phyloP scores from a whole-genome alignment of 1,139 yeast genomes.

The Lodderomyces theae region DNA sequence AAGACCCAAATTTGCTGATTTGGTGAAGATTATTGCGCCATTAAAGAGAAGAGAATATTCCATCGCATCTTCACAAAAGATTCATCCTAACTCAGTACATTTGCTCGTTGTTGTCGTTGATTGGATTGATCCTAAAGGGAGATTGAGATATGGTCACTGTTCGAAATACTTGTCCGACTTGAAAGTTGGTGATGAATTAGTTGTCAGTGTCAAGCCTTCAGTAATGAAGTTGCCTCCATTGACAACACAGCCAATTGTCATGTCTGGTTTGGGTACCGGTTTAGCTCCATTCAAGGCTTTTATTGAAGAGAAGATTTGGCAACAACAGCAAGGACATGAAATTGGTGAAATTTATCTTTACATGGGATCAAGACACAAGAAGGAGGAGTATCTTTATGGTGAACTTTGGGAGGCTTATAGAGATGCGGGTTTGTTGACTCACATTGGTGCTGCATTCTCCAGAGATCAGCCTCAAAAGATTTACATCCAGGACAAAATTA shows the following conservation, averaged over 20 bases:
- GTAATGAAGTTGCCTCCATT: constrained; percentile 94
- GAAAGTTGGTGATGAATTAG: constrained; percentile 77
- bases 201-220: constrained; percentile 93
- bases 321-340: constrained; percentile 79
- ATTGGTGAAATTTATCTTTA: constrained; percentile 88
- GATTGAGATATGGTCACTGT: constrained; percentile 90
- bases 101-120: constrained; percentile 92
- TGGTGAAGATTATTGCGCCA: constrained; percentile 74
- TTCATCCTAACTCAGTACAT: constrained; percentile 90
- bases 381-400: constrained; percentile 94
- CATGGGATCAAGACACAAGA: constrained; percentile 93
- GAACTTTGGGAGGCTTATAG: constrained; percentile 96
- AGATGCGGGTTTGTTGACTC: constrained; percentile 89
- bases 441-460: constrained; percentile 97
- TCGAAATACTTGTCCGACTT: constrained; percentile 86
- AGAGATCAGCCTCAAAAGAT: constrained; percentile 96
- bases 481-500: constrained; percentile 91
- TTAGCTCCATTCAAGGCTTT: constrained; percentile 98
- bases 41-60: constrained; percentile 97
- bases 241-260: constrained; percentile 84
- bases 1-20: constrained; percentile 70
- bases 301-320: constrained; percentile 94
- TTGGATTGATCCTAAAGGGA: constrained; percentile 86
- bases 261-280: constrained; percentile 98
- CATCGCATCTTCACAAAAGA: constrained; percentile 94